A percentile compares a stretch with the other conserved stretches of the same genome.
phyloP scores from a whole-genome alignment of 176 grass and related monocot species.

The barley (Hordeum vulgare) region MorexV3_pseudomolecules_assembly NC_058521.1:339266544-339267043 shows the following conservation, averaged over 20 bases:
- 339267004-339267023: slow-evolving; percentile 5
- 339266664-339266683: slow-evolving; percentile 53
- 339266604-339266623: slow-evolving; percentile 86
- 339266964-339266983: slow-evolving; percentile 4
- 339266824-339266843: slow-evolving; percentile 89
- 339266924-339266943: slow-evolving; percentile 85
- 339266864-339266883: slow-evolving; percentile 62
- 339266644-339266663: slow-evolving; percentile 79
- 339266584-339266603: slow-evolving; percentile 95
- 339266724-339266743: slow-evolving; percentile 1
- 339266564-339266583: slow-evolving; percentile 71
- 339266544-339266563: slow-evolving; percentile 42
- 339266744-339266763: not conserved
- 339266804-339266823: slow-evolving; percentile 17
- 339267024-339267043: not conserved
- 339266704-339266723: slow-evolving; percentile 9
- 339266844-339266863: slow-evolving; percentile 87
- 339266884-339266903: slow-evolving; percentile 61
- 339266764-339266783: not conserved
- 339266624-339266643: slow-evolving; percentile 94
- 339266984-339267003: not conserved
- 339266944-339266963: slow-evolving; percentile 92
- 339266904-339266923: slow-evolving; percentile 65
- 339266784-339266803: not conserved
- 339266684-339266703: not conserved